Conservation (phyloP, 2,329 filamentous ascomycete species). For the Fusarium buxicola region DNA sequence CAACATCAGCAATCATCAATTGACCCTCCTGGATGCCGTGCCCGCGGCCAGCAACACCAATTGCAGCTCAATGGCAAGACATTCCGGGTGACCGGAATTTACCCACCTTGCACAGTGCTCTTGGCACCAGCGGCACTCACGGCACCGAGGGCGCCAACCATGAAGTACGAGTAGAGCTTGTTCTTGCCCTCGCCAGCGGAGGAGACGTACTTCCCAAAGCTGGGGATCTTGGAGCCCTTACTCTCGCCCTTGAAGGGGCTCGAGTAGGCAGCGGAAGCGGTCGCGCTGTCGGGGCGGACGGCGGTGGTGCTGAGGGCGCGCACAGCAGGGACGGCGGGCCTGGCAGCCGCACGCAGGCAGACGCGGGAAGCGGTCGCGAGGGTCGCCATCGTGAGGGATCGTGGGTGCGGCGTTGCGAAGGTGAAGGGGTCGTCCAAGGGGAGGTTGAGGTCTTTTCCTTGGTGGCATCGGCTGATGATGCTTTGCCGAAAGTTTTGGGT, state of each 20-base stretch:
- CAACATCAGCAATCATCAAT: slow-evolving; percentile 47
- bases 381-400: slow-evolving; percentile 68
- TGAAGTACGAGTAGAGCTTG: slow-evolving; percentile 96
- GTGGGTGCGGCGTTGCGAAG: slow-evolving; percentile 46
- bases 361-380: slow-evolving; percentile 76
- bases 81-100: slow-evolving; percentile 12
- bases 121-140: slow-evolving; percentile 94
- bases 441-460: slow-evolving; percentile 63
- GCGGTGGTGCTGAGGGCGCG: slow-evolving; percentile 69
- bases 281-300: slow-evolving; percentile 60
- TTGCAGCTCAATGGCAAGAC: slow-evolving; percentile 48
- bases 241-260: slow-evolving; percentile 72
- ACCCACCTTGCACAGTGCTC: slow-evolving; percentile 96
- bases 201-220: slow-evolving; percentile 89
- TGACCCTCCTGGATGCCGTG: slow-evolving; percentile 26
- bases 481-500: slow-evolving; percentile 58
- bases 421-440: slow-evolving; percentile 44
- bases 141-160: slow-evolving; percentile 95
- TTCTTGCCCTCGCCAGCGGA: slow-evolving; percentile 76
- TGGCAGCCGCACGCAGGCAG: slow-evolving; percentile 70
- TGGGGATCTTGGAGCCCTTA: slow-evolving; percentile 79
- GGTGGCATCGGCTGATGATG: slow-evolving; percentile 53
- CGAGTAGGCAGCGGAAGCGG: slow-evolving; percentile 63
- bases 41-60: slow-evolving; percentile 31
- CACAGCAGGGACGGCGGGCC: slow-evolving; percentile 55